These are phyloP conservation scores for Bruguiera hainesii DNA, from an alignment of 441 rosid genomes.

Conservation along the genomic window DNA sequence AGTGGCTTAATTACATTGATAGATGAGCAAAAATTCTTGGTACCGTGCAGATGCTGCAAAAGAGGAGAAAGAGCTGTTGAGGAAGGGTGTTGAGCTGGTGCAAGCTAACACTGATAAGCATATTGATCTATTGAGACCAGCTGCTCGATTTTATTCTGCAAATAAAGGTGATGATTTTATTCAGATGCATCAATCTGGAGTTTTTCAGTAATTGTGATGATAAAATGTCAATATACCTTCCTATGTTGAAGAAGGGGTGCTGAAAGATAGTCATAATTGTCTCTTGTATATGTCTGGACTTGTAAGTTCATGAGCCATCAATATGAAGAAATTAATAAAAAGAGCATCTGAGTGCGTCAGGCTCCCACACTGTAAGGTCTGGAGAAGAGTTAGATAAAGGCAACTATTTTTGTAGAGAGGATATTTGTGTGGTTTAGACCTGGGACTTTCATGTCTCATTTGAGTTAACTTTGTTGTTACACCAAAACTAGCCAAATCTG, in stretches of 20 bases:
- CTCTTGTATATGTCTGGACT: not conserved
- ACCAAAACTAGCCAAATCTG: no score
- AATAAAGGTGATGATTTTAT: constrained; percentile 48
- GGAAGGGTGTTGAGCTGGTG: constrained; percentile 48
- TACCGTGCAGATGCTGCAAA: constrained; percentile 34
- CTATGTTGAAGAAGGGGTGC: not conserved
- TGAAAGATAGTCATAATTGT: not conserved
- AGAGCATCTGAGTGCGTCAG: no score
- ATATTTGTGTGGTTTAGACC: no score
- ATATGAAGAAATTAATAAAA: not conserved
- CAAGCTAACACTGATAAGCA: constrained; percentile 59
- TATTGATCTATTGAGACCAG: constrained; percentile 68
- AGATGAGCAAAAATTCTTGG: constrained; percentile 13
- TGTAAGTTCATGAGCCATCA: not conserved
- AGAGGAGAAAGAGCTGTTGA: constrained; percentile 34
- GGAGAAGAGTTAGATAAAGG: no score
- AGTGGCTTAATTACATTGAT: not conserved
- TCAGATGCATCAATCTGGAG: no score
- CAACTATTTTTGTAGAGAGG: no score
- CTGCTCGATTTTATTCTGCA: constrained; percentile 52
- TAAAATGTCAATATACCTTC: no score
- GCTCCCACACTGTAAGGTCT: no score
- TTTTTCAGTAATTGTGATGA: not conserved
- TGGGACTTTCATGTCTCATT: no score
- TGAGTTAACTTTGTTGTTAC: no score